These are phyloP conservation scores for Malassezia caprae DNA, from an alignment of 1,284 basidiomycete genomes.

Conservation along the genomic window DNA sequence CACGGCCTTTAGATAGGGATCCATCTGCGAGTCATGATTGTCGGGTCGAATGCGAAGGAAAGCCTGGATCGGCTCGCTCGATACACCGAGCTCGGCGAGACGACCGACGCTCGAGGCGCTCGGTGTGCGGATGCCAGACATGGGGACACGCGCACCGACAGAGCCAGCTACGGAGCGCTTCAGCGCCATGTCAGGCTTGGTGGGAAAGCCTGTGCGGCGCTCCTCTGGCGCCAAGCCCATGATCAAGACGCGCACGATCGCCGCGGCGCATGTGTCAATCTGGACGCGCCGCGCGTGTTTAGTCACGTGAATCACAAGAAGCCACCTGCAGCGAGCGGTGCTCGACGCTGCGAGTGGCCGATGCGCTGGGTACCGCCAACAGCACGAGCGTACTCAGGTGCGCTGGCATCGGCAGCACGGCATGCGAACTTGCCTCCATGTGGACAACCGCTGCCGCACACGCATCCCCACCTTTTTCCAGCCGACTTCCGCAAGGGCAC, in stretches of 20 bases:
- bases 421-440: slow-evolving; percentile 39
- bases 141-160: slow-evolving; percentile 6
- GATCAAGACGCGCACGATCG: background rate
- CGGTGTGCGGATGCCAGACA: slow-evolving; percentile 12
- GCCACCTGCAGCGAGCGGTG: background rate
- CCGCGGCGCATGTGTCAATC: background rate
- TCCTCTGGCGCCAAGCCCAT: background rate
- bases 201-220: background rate
- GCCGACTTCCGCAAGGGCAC: slow-evolving; percentile 31
- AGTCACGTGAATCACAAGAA: slow-evolving; percentile 1
- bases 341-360: background rate
- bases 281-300: background rate
- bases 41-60: slow-evolving; percentile 39
- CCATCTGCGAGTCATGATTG: slow-evolving; percentile 11
- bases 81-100: slow-evolving; percentile 12
- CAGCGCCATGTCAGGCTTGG: background rate
- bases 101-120: slow-evolving; percentile 6
- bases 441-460: slow-evolving; percentile 65
- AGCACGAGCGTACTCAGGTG: background rate
- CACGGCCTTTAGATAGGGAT: slow-evolving; percentile 43
- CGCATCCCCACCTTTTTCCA: slow-evolving; percentile 67
- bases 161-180: background rate
- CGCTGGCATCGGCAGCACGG: background rate
- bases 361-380: background rate
- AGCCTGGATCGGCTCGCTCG: slow-evolving; percentile 24